Conservation (phyloP, 768 basidiomycete species). For the Termitomyces sp. region DNA sequence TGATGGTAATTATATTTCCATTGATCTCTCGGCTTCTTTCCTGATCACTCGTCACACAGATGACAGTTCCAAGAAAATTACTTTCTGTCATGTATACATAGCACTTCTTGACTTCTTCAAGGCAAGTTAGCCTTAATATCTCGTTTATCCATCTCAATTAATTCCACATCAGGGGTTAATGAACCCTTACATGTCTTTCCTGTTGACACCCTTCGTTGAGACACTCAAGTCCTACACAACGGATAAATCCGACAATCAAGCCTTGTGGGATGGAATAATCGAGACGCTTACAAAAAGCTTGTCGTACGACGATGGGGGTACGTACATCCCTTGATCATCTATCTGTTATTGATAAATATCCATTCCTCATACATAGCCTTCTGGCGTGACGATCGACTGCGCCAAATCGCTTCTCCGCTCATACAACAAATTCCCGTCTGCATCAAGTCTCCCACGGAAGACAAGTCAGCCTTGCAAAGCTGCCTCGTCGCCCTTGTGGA, state of each 20-base stretch:
- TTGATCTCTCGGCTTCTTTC: background rate
- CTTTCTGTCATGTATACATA: constrained; percentile 72
- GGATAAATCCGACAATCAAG: constrained; percentile 25
- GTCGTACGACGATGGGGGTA: constrained; percentile 76
- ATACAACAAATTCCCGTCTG: constrained; percentile 62
- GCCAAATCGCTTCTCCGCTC: constrained; percentile 52
- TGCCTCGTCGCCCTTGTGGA: constrained; percentile 55
- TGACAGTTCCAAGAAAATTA: constrained; percentile 48
- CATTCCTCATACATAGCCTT: constrained; percentile 40
- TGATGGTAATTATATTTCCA: constrained; percentile 29
- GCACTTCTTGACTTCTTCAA: constrained; percentile 85
- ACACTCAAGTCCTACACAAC: constrained; percentile 47
- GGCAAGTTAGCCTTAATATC: constrained; percentile 34
- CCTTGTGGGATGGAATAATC: constrained; percentile 63
- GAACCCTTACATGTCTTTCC: constrained; percentile 84
- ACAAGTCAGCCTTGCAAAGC: constrained; percentile 37
- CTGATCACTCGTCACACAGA: constrained; percentile 13
- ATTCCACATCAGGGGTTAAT: constrained; percentile 52
- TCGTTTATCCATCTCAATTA: background rate
- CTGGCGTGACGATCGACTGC: constrained; percentile 84
- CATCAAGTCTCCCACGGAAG: constrained; percentile 30
- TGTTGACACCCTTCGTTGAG: constrained; percentile 63
- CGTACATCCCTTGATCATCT: constrained; percentile 18
- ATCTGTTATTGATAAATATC: background rate
- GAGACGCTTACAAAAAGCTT: constrained; percentile 65